A percentile compares a stretch with the other conserved stretches of the same genome.
Conservation (phyloP, 352 stramenopile species). For the Albugo laibachii region DNA sequence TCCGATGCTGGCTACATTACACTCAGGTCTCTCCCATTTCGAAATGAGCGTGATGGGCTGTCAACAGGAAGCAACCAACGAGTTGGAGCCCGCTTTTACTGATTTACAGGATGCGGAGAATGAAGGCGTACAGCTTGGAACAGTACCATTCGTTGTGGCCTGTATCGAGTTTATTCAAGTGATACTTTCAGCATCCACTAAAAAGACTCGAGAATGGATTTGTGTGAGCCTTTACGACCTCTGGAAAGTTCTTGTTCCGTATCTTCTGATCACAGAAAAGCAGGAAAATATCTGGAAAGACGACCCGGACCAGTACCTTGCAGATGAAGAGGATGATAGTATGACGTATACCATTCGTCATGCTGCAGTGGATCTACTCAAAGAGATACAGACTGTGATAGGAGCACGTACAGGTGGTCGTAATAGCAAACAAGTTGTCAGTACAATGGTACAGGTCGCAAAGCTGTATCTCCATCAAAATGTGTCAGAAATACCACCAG, state of each 20-base stretch:
- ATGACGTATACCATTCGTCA: conserved; percentile 63
- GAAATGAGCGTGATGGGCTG: conserved; percentile 32
- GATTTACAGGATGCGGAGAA: conserved; percentile 11
- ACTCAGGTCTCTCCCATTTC: conserved; percentile 10
- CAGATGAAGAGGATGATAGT: conserved; percentile 69
- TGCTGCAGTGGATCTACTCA: conserved; percentile 35
- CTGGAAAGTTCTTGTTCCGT: conserved; percentile 59
- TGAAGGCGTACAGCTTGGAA: conserved; percentile 37
- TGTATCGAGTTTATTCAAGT: conserved; percentile 56
- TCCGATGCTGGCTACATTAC: conserved; percentile 20
- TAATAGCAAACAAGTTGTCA: no score
- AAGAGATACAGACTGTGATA: conserved; percentile 39
- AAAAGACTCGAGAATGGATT: conserved; percentile 53
- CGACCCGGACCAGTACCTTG: conserved; percentile 69
- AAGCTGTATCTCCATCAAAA: conserved; percentile 24
- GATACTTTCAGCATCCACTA: conserved; percentile 42
- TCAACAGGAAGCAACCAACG: conserved; percentile 26
- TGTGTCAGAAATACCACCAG: conserved; percentile 8
- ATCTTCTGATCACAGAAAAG: conserved; percentile 65
- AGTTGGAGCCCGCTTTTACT: conserved; percentile 27
- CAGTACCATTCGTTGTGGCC: conserved; percentile 43
- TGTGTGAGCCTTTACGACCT: conserved; percentile 32
- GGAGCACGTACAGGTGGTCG: conserved; percentile 20
- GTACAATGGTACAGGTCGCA: conserved; percentile 23
- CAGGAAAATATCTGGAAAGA: conserved; percentile 61